Percentiles rank a stretch among this genome's conserved stretches.
Conservation (phyloP, 768 basidiomycete species). For the Imleria badia region DNA sequence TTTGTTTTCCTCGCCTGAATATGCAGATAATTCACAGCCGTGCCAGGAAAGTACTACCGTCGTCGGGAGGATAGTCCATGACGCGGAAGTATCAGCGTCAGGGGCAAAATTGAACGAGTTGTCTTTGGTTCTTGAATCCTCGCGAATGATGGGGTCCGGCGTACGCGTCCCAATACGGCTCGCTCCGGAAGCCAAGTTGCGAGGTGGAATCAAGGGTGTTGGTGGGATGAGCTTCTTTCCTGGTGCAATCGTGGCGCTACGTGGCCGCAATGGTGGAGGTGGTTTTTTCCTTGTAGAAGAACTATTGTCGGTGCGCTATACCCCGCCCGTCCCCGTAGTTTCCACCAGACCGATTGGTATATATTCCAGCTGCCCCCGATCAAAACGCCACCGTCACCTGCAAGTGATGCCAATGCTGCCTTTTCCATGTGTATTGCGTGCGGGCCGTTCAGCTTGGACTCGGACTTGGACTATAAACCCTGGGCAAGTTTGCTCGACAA, state of each 20-base stretch:
- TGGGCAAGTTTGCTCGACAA: conserved; percentile 63
- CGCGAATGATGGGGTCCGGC: conserved; percentile 69
- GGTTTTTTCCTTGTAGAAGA: conserved; percentile 84
- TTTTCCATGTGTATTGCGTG: conserved; percentile 72
- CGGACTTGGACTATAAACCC: conserved; percentile 73
- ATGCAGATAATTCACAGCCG: neutral
- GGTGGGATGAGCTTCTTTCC: conserved; percentile 80
- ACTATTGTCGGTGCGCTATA: conserved; percentile 64
- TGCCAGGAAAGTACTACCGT: conserved; percentile 61
- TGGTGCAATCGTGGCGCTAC: conserved; percentile 82
- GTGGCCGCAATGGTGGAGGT: conserved; percentile 89
- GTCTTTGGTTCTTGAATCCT: conserved; percentile 78
- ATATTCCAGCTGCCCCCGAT: conserved; percentile 60
- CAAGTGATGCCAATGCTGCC: conserved; percentile 36
- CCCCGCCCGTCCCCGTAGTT: neutral
- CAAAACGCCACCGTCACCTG: conserved; percentile 42
- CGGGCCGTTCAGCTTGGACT: conserved; percentile 84
- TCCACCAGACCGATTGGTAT: neutral
- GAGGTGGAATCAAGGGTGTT: conserved; percentile 59
- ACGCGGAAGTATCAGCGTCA: conserved; percentile 56
- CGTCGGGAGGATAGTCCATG: conserved; percentile 73
- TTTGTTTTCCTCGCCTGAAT: conserved; percentile 18
- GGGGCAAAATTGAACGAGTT: conserved; percentile 70
- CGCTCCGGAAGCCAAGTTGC: conserved; percentile 60
- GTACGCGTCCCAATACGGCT: conserved; percentile 72